Evolutionary conservation across 768 basidiomycete species (phyloP).

Genomic region (Kwoniella heveanensis): DNA sequence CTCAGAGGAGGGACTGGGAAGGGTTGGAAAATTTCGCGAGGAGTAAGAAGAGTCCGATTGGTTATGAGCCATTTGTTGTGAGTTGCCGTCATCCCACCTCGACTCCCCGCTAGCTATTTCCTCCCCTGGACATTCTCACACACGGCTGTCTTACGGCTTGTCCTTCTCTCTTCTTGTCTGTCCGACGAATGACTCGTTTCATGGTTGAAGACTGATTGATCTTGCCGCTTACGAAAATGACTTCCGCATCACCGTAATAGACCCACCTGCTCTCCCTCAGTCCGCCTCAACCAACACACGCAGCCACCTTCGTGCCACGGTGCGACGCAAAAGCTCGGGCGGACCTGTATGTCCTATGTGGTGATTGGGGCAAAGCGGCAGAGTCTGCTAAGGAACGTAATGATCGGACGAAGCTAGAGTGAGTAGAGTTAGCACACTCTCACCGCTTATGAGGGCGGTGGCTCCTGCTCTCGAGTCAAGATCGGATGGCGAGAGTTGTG

Average conservation of each 20-base stretch:
- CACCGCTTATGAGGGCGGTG: no score
- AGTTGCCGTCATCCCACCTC: constrained; percentile 22
- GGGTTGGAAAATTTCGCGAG: constrained; percentile 81
- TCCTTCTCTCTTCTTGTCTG: no score
- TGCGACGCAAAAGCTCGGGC: constrained; percentile 82
- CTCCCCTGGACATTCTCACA: no score
- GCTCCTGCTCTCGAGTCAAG: no score
- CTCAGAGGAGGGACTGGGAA: constrained; percentile 79
- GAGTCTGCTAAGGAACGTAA: constrained; percentile 85
- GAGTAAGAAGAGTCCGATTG: constrained; percentile 88
- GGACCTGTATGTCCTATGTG: constrained; percentile 85
- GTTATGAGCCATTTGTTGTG: constrained; percentile 69
- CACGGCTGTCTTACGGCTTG: no score
- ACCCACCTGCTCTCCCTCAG: constrained; percentile 45
- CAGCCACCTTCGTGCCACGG: constrained; percentile 71
- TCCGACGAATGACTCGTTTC: no score
- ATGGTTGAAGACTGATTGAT: no score
- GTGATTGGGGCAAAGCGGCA: constrained; percentile 85
- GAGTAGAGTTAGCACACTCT: no score
- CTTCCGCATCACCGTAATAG: no score
- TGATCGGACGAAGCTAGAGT: constrained; percentile 84
- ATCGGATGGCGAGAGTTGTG: no score
- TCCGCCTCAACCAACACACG: constrained; percentile 67
- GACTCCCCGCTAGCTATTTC: neutral
- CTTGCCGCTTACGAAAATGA: no score